Evolutionary conservation across 495 filamentous ascomycete species (phyloP).

Genomic region (Schizothecium vesticola): DNA sequence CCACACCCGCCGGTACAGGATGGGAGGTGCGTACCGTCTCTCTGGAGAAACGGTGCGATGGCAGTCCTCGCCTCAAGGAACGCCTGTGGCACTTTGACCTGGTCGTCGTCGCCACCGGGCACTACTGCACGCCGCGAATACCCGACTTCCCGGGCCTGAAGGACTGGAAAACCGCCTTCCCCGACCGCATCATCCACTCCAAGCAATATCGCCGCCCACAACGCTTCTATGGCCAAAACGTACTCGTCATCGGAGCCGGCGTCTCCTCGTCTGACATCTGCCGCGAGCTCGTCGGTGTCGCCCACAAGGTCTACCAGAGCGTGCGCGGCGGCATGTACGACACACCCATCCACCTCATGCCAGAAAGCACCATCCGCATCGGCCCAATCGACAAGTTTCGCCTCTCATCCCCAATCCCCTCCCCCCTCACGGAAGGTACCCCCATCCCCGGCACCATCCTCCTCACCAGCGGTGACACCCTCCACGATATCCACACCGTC

Average conservation of each 20-base stretch:
- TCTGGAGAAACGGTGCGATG: constrained; percentile 24
- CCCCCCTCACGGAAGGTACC: background rate
- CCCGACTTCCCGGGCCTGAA: constrained; percentile 51
- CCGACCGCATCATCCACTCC: constrained; percentile 51
- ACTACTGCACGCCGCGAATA: constrained; percentile 53
- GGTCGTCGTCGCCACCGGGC: constrained; percentile 53
- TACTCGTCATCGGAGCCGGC: constrained; percentile 56
- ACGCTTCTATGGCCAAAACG: constrained; percentile 42
- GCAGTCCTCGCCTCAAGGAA: constrained; percentile 7
- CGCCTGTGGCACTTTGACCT: constrained; percentile 45
- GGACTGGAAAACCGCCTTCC: constrained; percentile 48
- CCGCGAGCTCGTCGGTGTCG: constrained; percentile 46
- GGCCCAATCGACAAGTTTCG: constrained; percentile 34
- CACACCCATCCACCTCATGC: constrained; percentile 44
- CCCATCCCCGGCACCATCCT: constrained; percentile 24
- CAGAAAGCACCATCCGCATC: constrained; percentile 44
- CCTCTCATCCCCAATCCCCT: background rate
- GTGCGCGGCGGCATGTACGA: constrained; percentile 55
- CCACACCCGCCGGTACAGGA: constrained; percentile 31
- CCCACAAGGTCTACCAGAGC: constrained; percentile 51
- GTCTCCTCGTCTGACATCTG: constrained; percentile 59
- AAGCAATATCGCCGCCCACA: constrained; percentile 54
- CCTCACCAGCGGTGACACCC: constrained; percentile 31
- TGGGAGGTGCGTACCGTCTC: constrained; percentile 49
- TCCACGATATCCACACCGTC: constrained; percentile 50